A percentile compares a stretch with the other conserved stretches of the same genome.
Conservation (phyloP, 768 basidiomycete species). For the Galerina sulciceps region DNA sequence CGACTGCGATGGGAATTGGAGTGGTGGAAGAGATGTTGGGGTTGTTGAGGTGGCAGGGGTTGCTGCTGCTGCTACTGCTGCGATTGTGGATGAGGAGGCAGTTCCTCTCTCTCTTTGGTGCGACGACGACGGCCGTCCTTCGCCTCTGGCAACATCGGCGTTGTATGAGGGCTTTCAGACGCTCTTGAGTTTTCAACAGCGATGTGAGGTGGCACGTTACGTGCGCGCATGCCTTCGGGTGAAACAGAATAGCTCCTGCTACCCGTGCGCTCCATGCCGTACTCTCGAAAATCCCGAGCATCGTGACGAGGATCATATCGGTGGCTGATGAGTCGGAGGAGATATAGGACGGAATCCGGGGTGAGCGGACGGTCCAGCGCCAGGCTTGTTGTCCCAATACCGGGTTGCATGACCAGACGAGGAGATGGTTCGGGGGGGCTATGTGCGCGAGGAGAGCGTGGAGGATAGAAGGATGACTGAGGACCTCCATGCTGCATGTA, state of each 20-base stretch:
- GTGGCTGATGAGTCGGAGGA: constrained; percentile 35
- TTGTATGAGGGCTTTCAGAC: constrained; percentile 65
- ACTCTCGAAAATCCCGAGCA: constrained; percentile 50
- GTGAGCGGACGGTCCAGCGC: constrained; percentile 33
- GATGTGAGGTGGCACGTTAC: constrained; percentile 36
- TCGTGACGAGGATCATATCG: constrained; percentile 72
- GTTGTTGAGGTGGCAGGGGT: constrained; percentile 16
- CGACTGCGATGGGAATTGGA: constrained; percentile 24
- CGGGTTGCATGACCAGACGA: constrained; percentile 48
- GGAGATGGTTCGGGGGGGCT: constrained; percentile 70
- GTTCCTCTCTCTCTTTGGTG: constrained; percentile 53
- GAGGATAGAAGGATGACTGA: constrained; percentile 38
- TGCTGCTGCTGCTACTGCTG: constrained; percentile 29
- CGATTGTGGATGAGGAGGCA: constrained; percentile 16
- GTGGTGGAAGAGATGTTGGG: constrained; percentile 19
- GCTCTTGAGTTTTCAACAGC: constrained; percentile 41
- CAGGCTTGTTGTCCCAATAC: constrained; percentile 68
- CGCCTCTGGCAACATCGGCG: constrained; percentile 38
- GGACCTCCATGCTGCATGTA: constrained; percentile 41
- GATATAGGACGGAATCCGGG: constrained; percentile 34
- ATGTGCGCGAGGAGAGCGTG: constrained; percentile 43
- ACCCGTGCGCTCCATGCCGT: constrained; percentile 47
- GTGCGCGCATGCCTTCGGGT: constrained; percentile 44
- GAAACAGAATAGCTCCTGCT: constrained; percentile 47
- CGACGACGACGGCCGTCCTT: constrained; percentile 53